Percentiles rank a stretch among this genome's conserved stretches.
Conservation (phyloP, 306 rosid species). For the Bauhinia variegata region DNA sequence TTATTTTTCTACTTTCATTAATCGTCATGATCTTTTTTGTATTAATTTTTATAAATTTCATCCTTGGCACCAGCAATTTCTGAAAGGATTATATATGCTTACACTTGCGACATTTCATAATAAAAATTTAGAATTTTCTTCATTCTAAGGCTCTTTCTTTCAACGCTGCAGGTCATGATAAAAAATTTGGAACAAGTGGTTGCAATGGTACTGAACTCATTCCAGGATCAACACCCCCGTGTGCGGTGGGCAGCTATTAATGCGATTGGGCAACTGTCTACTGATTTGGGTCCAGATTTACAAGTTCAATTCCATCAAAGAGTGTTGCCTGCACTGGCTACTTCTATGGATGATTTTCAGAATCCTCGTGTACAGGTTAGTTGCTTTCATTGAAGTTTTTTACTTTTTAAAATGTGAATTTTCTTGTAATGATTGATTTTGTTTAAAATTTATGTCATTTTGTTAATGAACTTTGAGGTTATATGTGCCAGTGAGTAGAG, state of each 20-base stretch:
- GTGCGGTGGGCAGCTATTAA: conserved; percentile 99
- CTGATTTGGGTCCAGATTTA: conserved; percentile 98
- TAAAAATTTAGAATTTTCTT: not conserved
- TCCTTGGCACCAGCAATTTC: too few relatives aligned
- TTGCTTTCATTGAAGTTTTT: not conserved
- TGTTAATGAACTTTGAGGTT: not conserved
- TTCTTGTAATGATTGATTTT: not conserved
- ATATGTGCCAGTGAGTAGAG: not conserved
- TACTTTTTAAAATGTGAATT: not conserved
- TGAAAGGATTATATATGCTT: not conserved
- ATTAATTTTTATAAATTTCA: too few relatives aligned
- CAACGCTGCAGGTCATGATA: conserved; percentile 74
- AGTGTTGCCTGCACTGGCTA: conserved; percentile 90
- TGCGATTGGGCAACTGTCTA: conserved; percentile 94
- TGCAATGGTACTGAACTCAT: conserved; percentile 93
- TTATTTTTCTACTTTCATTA: too few relatives aligned
- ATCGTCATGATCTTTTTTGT: too few relatives aligned
- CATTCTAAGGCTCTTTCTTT: not conserved
- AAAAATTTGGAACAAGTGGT: conserved; percentile 95
- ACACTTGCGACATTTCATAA: not conserved
- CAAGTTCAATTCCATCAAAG: conserved; percentile 80
- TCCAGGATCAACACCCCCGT: conserved; percentile 94
- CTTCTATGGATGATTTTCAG: conserved; percentile 96
- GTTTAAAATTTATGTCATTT: not conserved
- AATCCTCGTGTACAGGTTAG: conserved; percentile 96